Conservation (phyloP, 306 rosid species). For the Alnus glutinosa region DNA sequence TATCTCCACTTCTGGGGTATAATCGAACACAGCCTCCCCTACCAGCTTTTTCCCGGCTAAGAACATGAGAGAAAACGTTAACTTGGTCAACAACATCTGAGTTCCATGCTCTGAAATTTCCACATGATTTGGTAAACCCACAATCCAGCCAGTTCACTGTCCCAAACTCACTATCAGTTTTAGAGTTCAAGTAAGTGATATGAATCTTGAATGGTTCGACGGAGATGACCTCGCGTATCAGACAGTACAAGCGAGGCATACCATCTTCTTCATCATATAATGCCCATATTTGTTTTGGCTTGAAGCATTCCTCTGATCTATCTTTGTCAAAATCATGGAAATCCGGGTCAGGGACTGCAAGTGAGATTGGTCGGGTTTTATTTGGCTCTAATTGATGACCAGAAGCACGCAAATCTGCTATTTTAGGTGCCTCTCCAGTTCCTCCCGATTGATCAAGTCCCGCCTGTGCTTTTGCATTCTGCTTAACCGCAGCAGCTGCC, state of each 20-base stretch:
- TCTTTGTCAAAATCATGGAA: slow-evolving; percentile 96
- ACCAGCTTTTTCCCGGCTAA: slow-evolving; percentile 73
- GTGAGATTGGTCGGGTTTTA: slow-evolving; percentile 54
- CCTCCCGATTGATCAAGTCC: slow-evolving; percentile 44
- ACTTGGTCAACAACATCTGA: slow-evolving; percentile 85
- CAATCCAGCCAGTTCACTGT: slow-evolving; percentile 77
- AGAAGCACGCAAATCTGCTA: slow-evolving; percentile 35
- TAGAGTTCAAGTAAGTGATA: slow-evolving; percentile 84
- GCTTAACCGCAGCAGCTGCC: slow-evolving; percentile 39
- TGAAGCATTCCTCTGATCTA: slow-evolving; percentile 92
- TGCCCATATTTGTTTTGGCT: slow-evolving; percentile 98
- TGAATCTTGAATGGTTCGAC: slow-evolving; percentile 80
- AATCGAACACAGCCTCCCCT: slow-evolving; percentile 92
- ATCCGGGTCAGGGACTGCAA: slow-evolving; percentile 90
- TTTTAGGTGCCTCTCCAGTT: slow-evolving; percentile 36
- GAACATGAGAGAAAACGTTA: slow-evolving; percentile 86
- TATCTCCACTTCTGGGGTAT: slow-evolving; percentile 81
- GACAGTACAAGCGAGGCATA: slow-evolving; percentile 98
- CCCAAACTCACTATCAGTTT: slow-evolving; percentile 90
- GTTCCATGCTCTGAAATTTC: slow-evolving; percentile 83
- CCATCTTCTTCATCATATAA: slow-evolving; percentile 97
- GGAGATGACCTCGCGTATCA: slow-evolving; percentile 86
- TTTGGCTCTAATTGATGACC: slow-evolving; percentile 47
- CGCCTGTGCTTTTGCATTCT: slow-evolving; percentile 41
- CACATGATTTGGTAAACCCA: slow-evolving; percentile 96